Evolutionary conservation across 441 rosid genomes (phyloP).

Genomic region (Brassica balearica): DNA sequence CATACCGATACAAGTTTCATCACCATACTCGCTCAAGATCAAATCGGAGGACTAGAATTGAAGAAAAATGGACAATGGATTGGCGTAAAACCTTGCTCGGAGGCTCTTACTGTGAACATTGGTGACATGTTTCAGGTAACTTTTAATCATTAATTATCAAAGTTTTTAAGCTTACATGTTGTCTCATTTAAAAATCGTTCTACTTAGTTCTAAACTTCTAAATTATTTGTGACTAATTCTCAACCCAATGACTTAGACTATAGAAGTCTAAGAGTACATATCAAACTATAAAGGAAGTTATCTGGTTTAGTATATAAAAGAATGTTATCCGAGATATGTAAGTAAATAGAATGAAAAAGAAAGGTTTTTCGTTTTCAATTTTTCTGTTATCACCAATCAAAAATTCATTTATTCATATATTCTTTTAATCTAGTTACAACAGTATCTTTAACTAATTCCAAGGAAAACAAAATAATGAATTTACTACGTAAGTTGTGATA

Average conservation of each 20-base stretch:
- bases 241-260: neutral
- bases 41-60: conserved; percentile 60
- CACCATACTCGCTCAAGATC: conserved; percentile 60
- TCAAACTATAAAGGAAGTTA: neutral
- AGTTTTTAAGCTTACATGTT: neutral
- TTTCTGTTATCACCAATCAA: neutral
- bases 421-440: neutral
- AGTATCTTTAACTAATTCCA: neutral
- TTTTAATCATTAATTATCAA: neutral
- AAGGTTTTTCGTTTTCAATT: neutral
- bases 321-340: neutral
- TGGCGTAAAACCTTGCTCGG: conserved; percentile 54
- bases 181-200: neutral
- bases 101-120: conserved; percentile 58
- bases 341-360: neutral
- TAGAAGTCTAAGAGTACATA: neutral
- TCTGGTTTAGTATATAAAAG: neutral
- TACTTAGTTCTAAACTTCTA: neutral
- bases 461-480: neutral
- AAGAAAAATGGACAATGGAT: conserved; percentile 60
- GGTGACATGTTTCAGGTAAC: conserved; percentile 73
- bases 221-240: neutral
- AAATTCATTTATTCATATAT: neutral
- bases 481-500: neutral
- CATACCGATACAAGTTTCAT: conserved; percentile 69